These are phyloP conservation scores for Diaporthe helianthi DNA, from an alignment of 2,329 filamentous ascomycete genomes.

Conservation along the genomic window DNA sequence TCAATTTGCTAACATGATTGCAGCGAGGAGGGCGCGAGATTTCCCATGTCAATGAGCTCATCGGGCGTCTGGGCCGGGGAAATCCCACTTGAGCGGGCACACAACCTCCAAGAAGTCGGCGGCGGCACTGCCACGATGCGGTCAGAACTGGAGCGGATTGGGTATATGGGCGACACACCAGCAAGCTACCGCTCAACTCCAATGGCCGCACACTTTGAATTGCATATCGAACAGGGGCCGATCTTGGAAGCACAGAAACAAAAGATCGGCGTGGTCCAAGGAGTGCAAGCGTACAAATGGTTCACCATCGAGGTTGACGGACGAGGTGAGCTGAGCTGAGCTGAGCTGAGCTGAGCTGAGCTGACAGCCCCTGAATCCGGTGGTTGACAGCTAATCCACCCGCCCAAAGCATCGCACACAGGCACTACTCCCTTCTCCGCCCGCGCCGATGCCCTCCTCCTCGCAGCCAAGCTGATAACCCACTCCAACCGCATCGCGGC, in stretches of 20 bases:
- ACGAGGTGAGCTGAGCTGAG: constrained; percentile 50
- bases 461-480: constrained; percentile 71
- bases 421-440: constrained; percentile 68
- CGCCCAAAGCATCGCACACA: constrained; percentile 69
- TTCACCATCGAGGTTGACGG: constrained; percentile 71
- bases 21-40: constrained; percentile 82
- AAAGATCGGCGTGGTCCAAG: constrained; percentile 73
- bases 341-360: too few species aligned
- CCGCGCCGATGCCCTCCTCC: constrained; percentile 72
- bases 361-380: background rate
- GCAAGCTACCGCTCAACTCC: constrained; percentile 66
- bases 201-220: constrained; percentile 80
- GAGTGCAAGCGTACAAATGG: constrained; percentile 80
- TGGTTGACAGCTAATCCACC: background rate
- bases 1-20: background rate
- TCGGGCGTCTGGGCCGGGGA: constrained; percentile 80
- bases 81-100: constrained; percentile 67
- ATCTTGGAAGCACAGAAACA: constrained; percentile 70
- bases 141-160: constrained; percentile 73
- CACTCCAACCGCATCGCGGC: constrained; percentile 69
- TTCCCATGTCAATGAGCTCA: constrained; percentile 76
- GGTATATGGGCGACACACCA: constrained; percentile 67
- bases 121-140: constrained; percentile 69
- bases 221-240: constrained; percentile 86
- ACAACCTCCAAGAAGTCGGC: constrained; percentile 66